Evolutionary conservation across 129 eudicot species (phyloP).

Genomic region (Saposhnikovia divaricata): DNA sequence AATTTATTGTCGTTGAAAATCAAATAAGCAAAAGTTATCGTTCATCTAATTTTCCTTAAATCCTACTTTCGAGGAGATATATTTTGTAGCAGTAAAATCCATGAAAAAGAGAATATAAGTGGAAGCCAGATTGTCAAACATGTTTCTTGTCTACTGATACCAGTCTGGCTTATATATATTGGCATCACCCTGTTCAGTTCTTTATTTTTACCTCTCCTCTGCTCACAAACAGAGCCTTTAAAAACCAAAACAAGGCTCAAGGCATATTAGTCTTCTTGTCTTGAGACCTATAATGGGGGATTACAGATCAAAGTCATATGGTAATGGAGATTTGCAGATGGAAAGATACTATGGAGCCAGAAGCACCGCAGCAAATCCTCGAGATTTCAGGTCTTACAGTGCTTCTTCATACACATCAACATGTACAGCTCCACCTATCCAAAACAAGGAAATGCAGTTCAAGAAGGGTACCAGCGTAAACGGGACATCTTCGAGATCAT

Average conservation of each 20-base stretch:
- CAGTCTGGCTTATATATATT: not conserved
- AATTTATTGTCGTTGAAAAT: too few relatives aligned
- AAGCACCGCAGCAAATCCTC: not conserved
- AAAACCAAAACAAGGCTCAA: not conserved
- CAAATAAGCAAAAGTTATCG: too few relatives aligned
- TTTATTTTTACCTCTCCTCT: not conserved
- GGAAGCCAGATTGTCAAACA: not conserved
- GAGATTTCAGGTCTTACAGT: slow-evolving; percentile 10
- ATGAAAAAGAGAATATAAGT: not conserved
- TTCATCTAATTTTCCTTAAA: too few relatives aligned
- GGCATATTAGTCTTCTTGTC: not conserved
- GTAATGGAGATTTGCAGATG: slow-evolving; percentile 6
- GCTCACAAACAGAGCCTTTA: not conserved
- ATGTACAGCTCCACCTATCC: not conserved
- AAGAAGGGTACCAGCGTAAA: not conserved
- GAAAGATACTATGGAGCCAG: slow-evolving; percentile 3
- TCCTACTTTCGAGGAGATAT: not conserved
- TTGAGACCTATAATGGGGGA: not conserved
- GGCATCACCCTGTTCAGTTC: not conserved
- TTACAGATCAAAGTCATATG: slow-evolving; percentile 5
- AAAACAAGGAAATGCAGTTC: not conserved
- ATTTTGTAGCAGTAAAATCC: not conserved
- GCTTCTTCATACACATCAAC: not conserved
- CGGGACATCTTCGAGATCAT: not conserved
- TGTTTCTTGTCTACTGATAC: not conserved